phyloP scores from a whole-genome alignment of 805 yeast genomes.

The Saccharomycopsis sp. region DNA sequence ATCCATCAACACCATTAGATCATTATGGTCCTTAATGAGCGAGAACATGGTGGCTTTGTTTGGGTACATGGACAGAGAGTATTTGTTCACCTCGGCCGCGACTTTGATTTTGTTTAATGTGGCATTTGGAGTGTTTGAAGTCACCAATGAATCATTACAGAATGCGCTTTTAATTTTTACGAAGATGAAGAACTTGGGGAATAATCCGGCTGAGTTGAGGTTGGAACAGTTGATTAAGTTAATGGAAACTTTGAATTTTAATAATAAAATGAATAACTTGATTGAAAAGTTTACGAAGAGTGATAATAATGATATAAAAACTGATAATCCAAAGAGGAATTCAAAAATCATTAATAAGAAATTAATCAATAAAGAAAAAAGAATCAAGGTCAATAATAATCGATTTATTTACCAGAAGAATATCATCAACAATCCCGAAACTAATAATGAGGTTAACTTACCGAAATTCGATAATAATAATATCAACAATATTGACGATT shows the following conservation, averaged over 20 bases:
- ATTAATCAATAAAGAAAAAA: constrained; percentile 12
- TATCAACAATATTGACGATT: constrained; percentile 10
- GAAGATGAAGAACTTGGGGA: constrained; percentile 66
- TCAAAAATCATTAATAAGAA: constrained; percentile 9
- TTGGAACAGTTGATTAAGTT: constrained; percentile 61
- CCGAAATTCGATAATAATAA: constrained; percentile 3
- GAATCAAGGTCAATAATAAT: constrained; percentile 16
- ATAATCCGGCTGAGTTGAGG: constrained; percentile 69
- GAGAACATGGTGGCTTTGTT: constrained; percentile 77
- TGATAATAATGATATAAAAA: not conserved
- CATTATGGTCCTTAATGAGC: constrained; percentile 64
- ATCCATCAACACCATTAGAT: constrained; percentile 62
- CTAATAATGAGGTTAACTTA: not conserved
- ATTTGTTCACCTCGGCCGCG: constrained; percentile 65
- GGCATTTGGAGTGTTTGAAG: constrained; percentile 74
- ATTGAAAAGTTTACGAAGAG: constrained; percentile 35
- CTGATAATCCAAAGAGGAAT: not conserved
- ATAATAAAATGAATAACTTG: constrained; percentile 49
- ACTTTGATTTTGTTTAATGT: constrained; percentile 65
- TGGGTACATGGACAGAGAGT: constrained; percentile 84
- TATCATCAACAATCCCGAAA: not conserved
- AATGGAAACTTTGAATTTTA: constrained; percentile 56
- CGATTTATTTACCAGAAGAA: constrained; percentile 10
- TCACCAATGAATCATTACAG: constrained; percentile 59
- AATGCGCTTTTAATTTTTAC: constrained; percentile 63